phyloP scores from a whole-genome alignment of 2,329 filamentous ascomycete species.

The Claviceps pazoutovae region DNA sequence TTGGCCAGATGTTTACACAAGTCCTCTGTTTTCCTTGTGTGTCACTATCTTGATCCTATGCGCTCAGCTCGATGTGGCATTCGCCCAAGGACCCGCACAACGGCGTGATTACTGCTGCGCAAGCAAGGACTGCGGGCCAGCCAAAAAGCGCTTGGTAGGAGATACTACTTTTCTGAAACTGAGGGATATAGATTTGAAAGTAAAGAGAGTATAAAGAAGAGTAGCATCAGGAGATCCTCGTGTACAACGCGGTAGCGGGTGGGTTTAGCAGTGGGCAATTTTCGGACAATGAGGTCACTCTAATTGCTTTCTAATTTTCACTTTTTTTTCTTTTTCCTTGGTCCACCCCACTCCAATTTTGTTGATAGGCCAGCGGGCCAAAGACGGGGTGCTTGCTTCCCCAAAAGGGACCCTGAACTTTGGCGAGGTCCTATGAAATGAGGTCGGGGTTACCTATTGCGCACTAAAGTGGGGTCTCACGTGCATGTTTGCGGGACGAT shows the following conservation, averaged over 20 bases:
- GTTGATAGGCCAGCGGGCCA: neutral
- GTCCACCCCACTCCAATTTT: neutral
- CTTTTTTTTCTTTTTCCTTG: neutral
- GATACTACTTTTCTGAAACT: neutral
- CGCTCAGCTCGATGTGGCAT: neutral
- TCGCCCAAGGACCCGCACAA: no score
- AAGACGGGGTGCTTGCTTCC: slow-evolving; percentile 1
- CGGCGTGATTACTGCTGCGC: no score
- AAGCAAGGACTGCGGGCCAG: no score
- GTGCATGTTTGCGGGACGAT: slow-evolving; percentile 4
- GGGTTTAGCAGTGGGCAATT: neutral
- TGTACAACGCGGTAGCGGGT: neutral
- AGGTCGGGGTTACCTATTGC: no score
- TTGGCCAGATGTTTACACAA: no score
- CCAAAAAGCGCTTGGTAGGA: neutral
- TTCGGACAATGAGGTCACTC: neutral
- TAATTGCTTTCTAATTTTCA: neutral
- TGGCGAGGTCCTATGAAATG: no score
- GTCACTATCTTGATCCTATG: neutral
- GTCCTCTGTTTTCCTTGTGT: neutral
- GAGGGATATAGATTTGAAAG: no score
- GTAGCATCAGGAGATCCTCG: neutral
- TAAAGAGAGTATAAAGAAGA: neutral
- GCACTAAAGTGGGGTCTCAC: slow-evolving; percentile 1
- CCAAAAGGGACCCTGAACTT: neutral